phyloP scores from a whole-genome alignment of 2,329 filamentous ascomycete species.

The Aspergillus aculeatinus region DNA sequence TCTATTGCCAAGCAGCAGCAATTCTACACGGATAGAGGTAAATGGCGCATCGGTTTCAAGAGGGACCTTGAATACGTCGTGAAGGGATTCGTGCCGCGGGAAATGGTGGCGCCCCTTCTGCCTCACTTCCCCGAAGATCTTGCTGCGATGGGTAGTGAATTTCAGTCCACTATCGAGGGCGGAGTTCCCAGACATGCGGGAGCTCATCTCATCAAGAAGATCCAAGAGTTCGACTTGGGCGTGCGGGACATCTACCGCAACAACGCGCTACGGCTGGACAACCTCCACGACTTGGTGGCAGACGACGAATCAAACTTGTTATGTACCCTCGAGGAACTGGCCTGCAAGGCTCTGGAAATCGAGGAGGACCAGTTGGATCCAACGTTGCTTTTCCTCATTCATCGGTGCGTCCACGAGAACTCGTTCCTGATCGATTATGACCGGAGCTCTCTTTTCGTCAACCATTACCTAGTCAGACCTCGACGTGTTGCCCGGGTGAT shows the following conservation, averaged over 20 bases:
- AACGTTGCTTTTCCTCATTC: conserved; percentile 36
- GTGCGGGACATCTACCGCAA: conserved; percentile 36
- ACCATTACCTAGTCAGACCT: conserved; percentile 52
- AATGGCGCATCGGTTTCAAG: conserved; percentile 43
- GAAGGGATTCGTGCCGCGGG: conserved; percentile 48
- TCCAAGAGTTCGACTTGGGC: conserved; percentile 36
- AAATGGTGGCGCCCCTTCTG: conserved; percentile 48
- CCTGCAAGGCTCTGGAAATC: conserved; percentile 34
- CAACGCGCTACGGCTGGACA: conserved; percentile 35
- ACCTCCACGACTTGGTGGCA: conserved; percentile 40
- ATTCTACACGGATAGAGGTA: conserved; percentile 44
- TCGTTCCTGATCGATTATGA: conserved; percentile 39
- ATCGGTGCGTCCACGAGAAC: conserved; percentile 31
- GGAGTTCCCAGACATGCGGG: conserved; percentile 42
- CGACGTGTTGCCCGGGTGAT: conserved; percentile 51
- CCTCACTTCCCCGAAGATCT: conserved; percentile 50
- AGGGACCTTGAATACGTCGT: conserved; percentile 50
- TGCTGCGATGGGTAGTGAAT: conserved; percentile 26
- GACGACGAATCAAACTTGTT: conserved; percentile 35
- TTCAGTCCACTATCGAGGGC: conserved; percentile 41
- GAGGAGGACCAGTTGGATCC: conserved; percentile 30
- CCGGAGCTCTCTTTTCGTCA: conserved; percentile 33
- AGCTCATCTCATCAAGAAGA: conserved; percentile 35
- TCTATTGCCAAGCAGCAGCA: conserved; percentile 43
- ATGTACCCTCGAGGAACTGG: conserved; percentile 40